Evolutionary conservation across 2,329 filamentous ascomycete species (phyloP), one percentile per base, ranked within the genome.

Genomic region (Lecanosticta acicola): DNA sequence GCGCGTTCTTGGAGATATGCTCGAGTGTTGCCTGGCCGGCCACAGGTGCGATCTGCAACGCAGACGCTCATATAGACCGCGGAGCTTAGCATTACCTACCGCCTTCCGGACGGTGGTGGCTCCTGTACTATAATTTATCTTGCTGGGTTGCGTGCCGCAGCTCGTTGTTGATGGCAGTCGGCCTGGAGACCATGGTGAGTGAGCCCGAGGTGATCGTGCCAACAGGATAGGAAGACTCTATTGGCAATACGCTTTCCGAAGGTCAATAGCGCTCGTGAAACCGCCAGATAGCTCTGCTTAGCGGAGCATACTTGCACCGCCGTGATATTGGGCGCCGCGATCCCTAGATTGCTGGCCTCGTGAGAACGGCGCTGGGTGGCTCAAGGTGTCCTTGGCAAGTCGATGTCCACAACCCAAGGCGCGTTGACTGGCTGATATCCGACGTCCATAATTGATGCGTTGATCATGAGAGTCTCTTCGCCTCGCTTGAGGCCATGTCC

Each of bases 401-500:
- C 73, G 42, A 80, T 36, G 63, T 79, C 76, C 21, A 81, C 68
- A 34, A 80, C 48, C 74, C 76, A 80, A 1, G 77, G 75, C 32
- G 70, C 73, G 61, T 81, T 75, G 21, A 61, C 51, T 4, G 76
- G 70, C 26, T 61, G 57, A 33, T 51, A 45, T 10, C 51, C 50
- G 10, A 74, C 58, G 32, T 71, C 70, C 66, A 79, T 74, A 40
- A 81, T 74, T 54, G 75, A 75, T 2, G 77, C 77, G 64, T 81
- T 81, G 9, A 80, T 68, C 63, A 80, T 74, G 32, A 79, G 47
- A 2, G 77, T 80, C 60, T 80, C 74, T 45, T 70, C 60, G 0
- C 76, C 76, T 41, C 66, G 63, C 38, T 56, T 54, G 45, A 78
- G 50, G 48, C 60, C 47, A n/a, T 41, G 45, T 13, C 55, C 32